Conservation (phyloP, 805 yeast species). For the Metschnikowia lochheadii region DNA sequence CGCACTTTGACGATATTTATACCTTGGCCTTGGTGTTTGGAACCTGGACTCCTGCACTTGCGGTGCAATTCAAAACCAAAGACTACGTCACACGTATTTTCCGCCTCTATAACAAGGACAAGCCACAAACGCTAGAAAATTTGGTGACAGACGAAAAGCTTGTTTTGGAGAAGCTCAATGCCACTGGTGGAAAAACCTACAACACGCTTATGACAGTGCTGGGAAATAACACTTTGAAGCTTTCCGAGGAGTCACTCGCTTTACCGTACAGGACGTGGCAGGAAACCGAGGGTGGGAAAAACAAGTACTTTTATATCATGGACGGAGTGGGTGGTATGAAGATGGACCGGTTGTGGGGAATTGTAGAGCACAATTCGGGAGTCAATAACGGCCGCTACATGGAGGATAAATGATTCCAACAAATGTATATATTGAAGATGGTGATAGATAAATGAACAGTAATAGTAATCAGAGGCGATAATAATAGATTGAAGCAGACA, state of each 20-base stretch:
- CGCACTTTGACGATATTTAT: conserved; percentile 48
- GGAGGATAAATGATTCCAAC: not conserved
- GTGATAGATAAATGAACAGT: too few species aligned
- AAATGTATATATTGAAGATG: too few species aligned
- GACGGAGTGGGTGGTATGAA: conserved; percentile 78
- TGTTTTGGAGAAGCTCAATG: conserved; percentile 61
- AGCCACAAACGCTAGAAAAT: conserved; percentile 62
- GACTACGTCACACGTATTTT: conserved; percentile 71
- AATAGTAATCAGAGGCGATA: too few species aligned
- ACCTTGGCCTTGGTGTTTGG: conserved; percentile 42
- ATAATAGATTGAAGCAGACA: too few species aligned
- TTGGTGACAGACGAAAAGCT: conserved; percentile 59
- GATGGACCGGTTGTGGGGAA: conserved; percentile 84
- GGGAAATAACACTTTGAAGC: conserved; percentile 31
- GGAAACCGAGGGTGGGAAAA: conserved; percentile 30
- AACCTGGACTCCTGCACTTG: conserved; percentile 54
- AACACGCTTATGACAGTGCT: conserved; percentile 55
- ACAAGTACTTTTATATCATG: conserved; percentile 50
- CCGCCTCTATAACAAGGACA: conserved; percentile 59
- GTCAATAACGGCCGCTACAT: conserved; percentile 61
- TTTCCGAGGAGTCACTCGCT: conserved; percentile 19
- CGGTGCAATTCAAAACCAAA: conserved; percentile 47
- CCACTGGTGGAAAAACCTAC: conserved; percentile 63
- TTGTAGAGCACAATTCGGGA: conserved; percentile 65
- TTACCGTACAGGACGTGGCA: conserved; percentile 36